Evolutionary conservation across 345 rosid species (phyloP), one percentile per base, ranked within the genome.

Genomic region (Arabis alpina): DNA sequence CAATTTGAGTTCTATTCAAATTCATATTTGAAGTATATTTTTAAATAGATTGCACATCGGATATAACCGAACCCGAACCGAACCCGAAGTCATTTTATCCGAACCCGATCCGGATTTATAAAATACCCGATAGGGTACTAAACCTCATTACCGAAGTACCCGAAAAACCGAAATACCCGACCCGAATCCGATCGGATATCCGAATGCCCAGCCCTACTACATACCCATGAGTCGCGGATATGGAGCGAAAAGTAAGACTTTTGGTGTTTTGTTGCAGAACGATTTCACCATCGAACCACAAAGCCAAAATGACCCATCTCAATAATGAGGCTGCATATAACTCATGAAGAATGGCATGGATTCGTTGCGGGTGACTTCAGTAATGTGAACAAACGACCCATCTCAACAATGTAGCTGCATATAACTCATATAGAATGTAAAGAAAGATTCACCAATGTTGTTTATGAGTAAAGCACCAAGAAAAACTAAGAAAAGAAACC

Each of bases 371-470:
- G 24, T 62, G 56, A 37, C 32, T 54, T 13, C 36, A 42, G 32
- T 4, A 48, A 45, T 9, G 14, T 6, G 2, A 44, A 28, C 27
- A 0, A 10, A 34, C 2, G 37, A 34, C 8, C 37, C 37, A 34
- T 34, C 37, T 34, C 8, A 34, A 34, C 4, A 54, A 25, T 39
- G 58, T 39, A 24, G 34, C 36, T 51, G 36, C 32, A 28, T 30
- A 41, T 16, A 36, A 13, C 13, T 34, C 57, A 8, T 13, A 14
- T n/a, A 6, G 45, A 27, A 53, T 28, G 61, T 43, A 55, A 64
- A 44, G n/a, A 62, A 73, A 2, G 52, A 49, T 56, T 28, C 53
- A 72, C 12, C 44, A 62, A 63, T 8, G 75, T 61, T 32, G 54
- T 34, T 44, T 14, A 37, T 27, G 19, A 44, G 30, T 44, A 32